Conservation (phyloP, 352 stramenopile species). For the Phytophthora lateralis region DNA sequence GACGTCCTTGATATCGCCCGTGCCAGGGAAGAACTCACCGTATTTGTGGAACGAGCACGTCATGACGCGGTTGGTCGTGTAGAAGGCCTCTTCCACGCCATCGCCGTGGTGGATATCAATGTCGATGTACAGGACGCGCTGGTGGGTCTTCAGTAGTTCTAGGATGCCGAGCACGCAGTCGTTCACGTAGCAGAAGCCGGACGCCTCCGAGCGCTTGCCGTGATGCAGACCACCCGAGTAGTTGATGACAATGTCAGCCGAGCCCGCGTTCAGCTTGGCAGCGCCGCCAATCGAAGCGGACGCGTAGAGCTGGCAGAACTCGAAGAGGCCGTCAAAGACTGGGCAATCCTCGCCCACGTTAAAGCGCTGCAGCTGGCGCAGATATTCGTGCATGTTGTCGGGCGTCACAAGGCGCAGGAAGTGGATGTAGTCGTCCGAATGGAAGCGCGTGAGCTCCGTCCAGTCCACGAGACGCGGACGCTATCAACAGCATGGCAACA, state of each 20-base stretch:
- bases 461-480: slow-evolving; percentile 95
- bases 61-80: slow-evolving; percentile 99
- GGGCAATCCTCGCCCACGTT: slow-evolving; percentile 99
- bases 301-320: slow-evolving; percentile 99
- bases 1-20: slow-evolving; percentile 86
- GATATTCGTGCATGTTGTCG: slow-evolving; percentile 98
- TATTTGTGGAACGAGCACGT: slow-evolving; percentile 99
- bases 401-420: slow-evolving; percentile 98
- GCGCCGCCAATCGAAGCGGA: slow-evolving; percentile 97
- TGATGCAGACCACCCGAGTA: slow-evolving; percentile 99
- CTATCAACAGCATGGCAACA: slow-evolving; percentile 33
- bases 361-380: slow-evolving; percentile 93
- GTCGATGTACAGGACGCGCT: slow-evolving; percentile 99
- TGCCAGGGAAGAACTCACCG: slow-evolving; percentile 99
- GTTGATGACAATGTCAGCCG: slow-evolving; percentile 98
- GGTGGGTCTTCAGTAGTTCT: slow-evolving; percentile 97
- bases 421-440: slow-evolving; percentile 99
- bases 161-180: slow-evolving; percentile 99
- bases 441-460: slow-evolving; percentile 98
- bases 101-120: slow-evolving; percentile 99
- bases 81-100: slow-evolving; percentile 99
- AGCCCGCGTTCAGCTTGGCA: slow-evolving; percentile 95
- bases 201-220: slow-evolving; percentile 98
- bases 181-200: slow-evolving; percentile 99
- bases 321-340: slow-evolving; percentile 99